Evolutionary conservation across 73 alveolate genomes (phyloP), one percentile per base, ranked within the genome.

Genomic region (Uronychia binucleata): DNA sequence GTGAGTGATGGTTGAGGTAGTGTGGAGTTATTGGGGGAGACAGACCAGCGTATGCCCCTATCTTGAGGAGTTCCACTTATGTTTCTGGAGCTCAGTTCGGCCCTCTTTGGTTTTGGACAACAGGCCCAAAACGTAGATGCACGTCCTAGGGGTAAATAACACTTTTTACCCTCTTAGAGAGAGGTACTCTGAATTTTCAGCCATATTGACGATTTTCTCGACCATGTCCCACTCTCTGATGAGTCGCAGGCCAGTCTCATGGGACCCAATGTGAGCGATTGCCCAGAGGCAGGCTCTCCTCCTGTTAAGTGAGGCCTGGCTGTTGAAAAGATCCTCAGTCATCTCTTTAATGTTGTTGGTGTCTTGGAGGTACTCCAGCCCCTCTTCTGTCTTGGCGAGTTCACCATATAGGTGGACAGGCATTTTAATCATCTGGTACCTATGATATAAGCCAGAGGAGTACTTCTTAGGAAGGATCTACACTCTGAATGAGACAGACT

Each of bases 371-470:
- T 34, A 59, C 0, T 88, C 57, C 26, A 87, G 80, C 0, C 94
- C 93, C n/a, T 80, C 91, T 32, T 79, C 75, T 0, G 97, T 93
- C 60, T 93, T 93, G 8, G 84, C 95, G 29, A 93, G 77, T 75
- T 93, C 97, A 25, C 96, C 97, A 58, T 78, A 89, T 0, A 93
- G 80, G 59, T 93, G 95, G 8, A 82, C 32, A 26, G 97, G 96
- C 77, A 90, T 81, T 77, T 80, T 80, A 1, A 90, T 88, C 30
- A 46, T 46, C 5, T 5, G 67, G 19, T 46, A 46, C 67, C 67
- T 46, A 19, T 5, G n/a, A 46, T 5, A 46, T 46, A 46, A 46
- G 5, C 19, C 5, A 19, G 90, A 78, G 35, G 78, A 75, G 80
- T 86, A 84, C 75, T 93, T 89, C 34, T 84, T 67, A 82, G 95